Conservation (phyloP, 805 yeast species). For the Ogataea methylovora region DNA sequence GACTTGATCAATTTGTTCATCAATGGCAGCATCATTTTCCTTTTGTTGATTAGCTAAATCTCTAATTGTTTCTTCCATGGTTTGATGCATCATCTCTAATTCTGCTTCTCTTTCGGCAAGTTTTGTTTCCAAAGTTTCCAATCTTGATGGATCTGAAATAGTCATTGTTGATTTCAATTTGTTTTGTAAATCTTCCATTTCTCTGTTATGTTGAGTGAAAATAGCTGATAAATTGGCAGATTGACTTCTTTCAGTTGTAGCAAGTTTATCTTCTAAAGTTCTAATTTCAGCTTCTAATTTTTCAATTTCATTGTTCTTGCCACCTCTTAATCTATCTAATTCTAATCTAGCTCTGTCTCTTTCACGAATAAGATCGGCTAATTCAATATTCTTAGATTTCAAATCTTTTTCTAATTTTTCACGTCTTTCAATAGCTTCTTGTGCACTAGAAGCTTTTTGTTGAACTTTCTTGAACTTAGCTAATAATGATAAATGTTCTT, state of each 20-base stretch:
- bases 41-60: slow-evolving; percentile 45
- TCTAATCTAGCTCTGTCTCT: slow-evolving; percentile 85
- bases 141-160: slow-evolving; percentile 11
- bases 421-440: slow-evolving; percentile 78
- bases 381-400: slow-evolving; percentile 77
- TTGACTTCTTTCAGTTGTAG: slow-evolving; percentile 53
- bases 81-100: slow-evolving; percentile 69
- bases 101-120: slow-evolving; percentile 69
- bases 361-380: slow-evolving; percentile 83
- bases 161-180: slow-evolving; percentile 23
- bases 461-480: slow-evolving; percentile 74
- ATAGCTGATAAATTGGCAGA: slow-evolving; percentile 55
- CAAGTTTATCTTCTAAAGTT: slow-evolving; percentile 49
- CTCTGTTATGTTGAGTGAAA: slow-evolving; percentile 55
- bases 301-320: slow-evolving; percentile 59
- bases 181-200: slow-evolving; percentile 43
- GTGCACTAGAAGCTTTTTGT: slow-evolving; percentile 82
- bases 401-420: slow-evolving; percentile 77
- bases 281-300: slow-evolving; percentile 57
- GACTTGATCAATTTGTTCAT: slow-evolving; percentile 52
- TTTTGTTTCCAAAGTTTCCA: slow-evolving; percentile 31
- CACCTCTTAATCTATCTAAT: slow-evolving; percentile 60
- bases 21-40: slow-evolving; percentile 44
- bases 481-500: slow-evolving; percentile 78
- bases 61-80: slow-evolving; percentile 63